Conservation (phyloP, 495 filamentous ascomycete genomes). For the Penicillium paxilli region DNA sequence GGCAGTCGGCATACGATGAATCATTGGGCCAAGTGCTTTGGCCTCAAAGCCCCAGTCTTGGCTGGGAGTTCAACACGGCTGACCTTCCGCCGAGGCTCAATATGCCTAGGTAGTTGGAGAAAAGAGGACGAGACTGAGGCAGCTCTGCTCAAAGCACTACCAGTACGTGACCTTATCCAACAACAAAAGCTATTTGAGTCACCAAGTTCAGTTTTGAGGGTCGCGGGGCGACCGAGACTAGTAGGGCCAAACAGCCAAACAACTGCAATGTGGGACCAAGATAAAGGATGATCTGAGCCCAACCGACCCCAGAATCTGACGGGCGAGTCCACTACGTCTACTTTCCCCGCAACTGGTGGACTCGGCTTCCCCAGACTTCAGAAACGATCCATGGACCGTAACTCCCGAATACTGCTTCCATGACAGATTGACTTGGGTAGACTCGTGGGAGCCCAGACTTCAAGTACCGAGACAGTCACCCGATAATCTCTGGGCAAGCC, state of each 20-base stretch:
- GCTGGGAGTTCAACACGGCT: not conserved
- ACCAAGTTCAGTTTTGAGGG: too few relatives aligned
- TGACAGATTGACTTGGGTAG: not conserved
- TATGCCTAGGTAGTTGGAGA: too few relatives aligned
- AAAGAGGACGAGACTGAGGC: too few relatives aligned
- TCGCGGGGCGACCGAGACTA: too few relatives aligned
- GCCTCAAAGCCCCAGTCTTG: not conserved
- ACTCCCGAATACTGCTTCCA: not conserved
- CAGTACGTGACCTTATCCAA: too few relatives aligned
- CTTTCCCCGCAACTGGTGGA: slow-evolving; percentile 1
- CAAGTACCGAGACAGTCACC: slow-evolving; percentile 14
- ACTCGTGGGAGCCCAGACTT: not conserved
- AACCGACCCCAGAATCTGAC: not conserved
- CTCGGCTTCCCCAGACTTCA: slow-evolving; percentile 11
- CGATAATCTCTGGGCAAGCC: not conserved
- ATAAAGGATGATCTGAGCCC: too few relatives aligned
- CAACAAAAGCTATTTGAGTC: too few relatives aligned
- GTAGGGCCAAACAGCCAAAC: not conserved
- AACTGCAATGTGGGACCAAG: too few relatives aligned
- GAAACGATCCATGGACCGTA: not conserved
- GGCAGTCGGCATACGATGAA: not conserved
- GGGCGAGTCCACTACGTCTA: not conserved
- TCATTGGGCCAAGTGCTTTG: not conserved
- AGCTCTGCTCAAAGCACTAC: too few relatives aligned
- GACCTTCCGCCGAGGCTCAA: not conserved